These are phyloP conservation scores for Suillus subluteus DNA, from an alignment of 768 basidiomycete species.

Conservation along the genomic window DNA sequence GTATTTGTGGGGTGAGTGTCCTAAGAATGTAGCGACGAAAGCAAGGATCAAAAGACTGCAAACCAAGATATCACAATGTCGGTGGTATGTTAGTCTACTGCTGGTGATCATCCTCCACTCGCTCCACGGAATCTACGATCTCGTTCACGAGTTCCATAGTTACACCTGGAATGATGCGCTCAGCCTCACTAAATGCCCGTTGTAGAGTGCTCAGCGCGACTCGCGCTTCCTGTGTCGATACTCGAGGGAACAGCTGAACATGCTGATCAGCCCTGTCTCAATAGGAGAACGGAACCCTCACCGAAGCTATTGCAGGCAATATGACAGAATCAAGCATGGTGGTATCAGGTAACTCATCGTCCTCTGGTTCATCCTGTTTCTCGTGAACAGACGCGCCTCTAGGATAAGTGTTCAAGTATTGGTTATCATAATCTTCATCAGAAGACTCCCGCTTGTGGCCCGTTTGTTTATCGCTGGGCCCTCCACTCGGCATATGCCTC, in stretches of 20 bases:
- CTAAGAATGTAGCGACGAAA: slow-evolving; percentile 12
- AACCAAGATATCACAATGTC: slow-evolving; percentile 5
- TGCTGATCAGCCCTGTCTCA: background rate
- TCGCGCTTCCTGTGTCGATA: slow-evolving; percentile 90
- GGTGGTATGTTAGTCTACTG: slow-evolving; percentile 39
- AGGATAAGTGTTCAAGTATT: slow-evolving; percentile 54
- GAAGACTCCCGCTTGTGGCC: slow-evolving; percentile 50
- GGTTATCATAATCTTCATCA: slow-evolving; percentile 68
- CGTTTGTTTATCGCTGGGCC: slow-evolving; percentile 32
- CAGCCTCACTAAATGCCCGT: slow-evolving; percentile 92
- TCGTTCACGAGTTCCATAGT: slow-evolving; percentile 68
- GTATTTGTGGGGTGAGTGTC: slow-evolving; percentile 12
- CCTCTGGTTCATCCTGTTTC: slow-evolving; percentile 46
- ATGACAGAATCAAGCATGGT: slow-evolving; percentile 97
- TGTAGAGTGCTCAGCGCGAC: slow-evolving; percentile 90
- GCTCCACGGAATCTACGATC: slow-evolving; percentile 91
- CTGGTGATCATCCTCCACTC: slow-evolving; percentile 63
- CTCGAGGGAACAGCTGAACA: slow-evolving; percentile 54
- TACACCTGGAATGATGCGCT: slow-evolving; percentile 93
- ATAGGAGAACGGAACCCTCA: slow-evolving; percentile 40
- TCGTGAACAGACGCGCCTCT: slow-evolving; percentile 41
- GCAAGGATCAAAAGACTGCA: slow-evolving; percentile 19
- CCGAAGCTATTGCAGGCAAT: slow-evolving; percentile 94
- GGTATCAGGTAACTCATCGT: slow-evolving; percentile 66
- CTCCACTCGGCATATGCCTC: slow-evolving; percentile 51